phyloP scores from a whole-genome alignment of 75 land plant genomes.

The Pinus tabuliformis region DNA sequence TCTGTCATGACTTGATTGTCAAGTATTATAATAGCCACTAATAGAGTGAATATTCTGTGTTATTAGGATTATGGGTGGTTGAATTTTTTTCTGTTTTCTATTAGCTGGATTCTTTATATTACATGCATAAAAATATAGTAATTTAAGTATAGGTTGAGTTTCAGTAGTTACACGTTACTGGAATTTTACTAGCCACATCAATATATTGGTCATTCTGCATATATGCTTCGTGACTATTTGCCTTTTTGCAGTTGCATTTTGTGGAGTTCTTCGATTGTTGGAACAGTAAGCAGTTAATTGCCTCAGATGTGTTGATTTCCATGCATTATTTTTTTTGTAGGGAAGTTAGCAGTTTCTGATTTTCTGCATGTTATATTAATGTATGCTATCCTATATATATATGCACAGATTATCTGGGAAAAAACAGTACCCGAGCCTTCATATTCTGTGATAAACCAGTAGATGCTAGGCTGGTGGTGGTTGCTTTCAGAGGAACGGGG shows the following conservation, averaged over 20 bases:
- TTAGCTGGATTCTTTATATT: no score
- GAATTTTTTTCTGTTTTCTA: no score
- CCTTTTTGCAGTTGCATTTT: slow-evolving; percentile 62
- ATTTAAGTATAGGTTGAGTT: background rate
- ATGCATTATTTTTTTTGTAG: no score
- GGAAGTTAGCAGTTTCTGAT: no score
- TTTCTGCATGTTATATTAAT: background rate
- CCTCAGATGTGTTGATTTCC: no score
- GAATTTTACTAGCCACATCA: background rate
- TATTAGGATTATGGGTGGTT: no score
- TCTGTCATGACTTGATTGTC: no score
- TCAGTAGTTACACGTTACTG: background rate
- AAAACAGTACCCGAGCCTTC: slow-evolving; percentile 19
- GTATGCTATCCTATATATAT: background rate
- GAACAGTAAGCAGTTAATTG: slow-evolving; percentile 43
- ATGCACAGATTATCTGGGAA: background rate
- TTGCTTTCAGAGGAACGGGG: slow-evolving; percentile 35
- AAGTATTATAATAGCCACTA: no score
- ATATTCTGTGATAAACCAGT: slow-evolving; percentile 14
- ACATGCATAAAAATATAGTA: no score
- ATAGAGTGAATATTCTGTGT: no score
- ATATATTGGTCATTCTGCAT: background rate
- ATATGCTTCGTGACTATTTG: background rate
- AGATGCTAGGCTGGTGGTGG: slow-evolving; percentile 13
- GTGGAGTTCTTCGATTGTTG: slow-evolving; percentile 55